These are phyloP conservation scores for Trichosporon sp. DNA, from an alignment of 1,284 basidiomycete genomes.

Conservation along the genomic window DNA sequence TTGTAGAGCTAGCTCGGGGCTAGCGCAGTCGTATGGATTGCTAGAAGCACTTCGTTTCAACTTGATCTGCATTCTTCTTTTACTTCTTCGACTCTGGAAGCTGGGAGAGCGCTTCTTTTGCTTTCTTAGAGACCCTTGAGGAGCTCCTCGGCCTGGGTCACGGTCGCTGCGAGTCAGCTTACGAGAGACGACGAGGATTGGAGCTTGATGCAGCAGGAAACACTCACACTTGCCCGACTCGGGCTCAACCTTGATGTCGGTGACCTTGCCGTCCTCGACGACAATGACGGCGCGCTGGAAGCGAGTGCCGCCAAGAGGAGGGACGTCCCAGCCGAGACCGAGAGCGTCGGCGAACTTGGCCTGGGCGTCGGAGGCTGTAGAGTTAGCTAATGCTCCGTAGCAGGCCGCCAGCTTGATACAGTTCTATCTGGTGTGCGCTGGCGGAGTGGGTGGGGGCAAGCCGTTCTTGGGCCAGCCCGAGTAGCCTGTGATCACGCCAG, in stretches of 20 bases:
- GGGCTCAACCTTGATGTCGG: conserved; percentile 57
- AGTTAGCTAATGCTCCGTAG: conserved; percentile 6
- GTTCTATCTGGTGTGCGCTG: too few relatives aligned
- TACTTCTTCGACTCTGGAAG: background rate
- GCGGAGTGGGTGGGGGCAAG: too few relatives aligned
- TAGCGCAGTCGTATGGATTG: too few relatives aligned
- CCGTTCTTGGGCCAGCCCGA: background rate
- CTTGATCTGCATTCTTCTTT: background rate
- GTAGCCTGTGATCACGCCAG: background rate
- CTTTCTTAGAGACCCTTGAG: conserved; percentile 51
- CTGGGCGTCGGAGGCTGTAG: conserved; percentile 59
- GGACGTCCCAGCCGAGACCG: conserved; percentile 61
- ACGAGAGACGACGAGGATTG: too few relatives aligned
- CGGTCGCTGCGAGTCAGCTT: conserved; percentile 47
- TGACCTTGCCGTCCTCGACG: conserved; percentile 55
- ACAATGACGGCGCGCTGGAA: conserved; percentile 55
- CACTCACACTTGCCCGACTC: conserved; percentile 52
- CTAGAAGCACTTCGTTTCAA: background rate
- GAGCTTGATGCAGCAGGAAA: too few relatives aligned
- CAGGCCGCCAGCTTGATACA: background rate
- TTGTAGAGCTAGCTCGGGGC: too few relatives aligned
- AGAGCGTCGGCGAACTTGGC: conserved; percentile 56
- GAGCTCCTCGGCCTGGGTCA: conserved; percentile 58
- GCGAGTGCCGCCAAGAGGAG: conserved; percentile 59
- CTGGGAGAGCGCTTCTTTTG: background rate